A percentile compares a stretch with the other conserved stretches of the same genome.
These are phyloP conservation scores for Quercus tomentella DNA, from an alignment of 331 rosid genomes.

Conservation along the genomic window DNA sequence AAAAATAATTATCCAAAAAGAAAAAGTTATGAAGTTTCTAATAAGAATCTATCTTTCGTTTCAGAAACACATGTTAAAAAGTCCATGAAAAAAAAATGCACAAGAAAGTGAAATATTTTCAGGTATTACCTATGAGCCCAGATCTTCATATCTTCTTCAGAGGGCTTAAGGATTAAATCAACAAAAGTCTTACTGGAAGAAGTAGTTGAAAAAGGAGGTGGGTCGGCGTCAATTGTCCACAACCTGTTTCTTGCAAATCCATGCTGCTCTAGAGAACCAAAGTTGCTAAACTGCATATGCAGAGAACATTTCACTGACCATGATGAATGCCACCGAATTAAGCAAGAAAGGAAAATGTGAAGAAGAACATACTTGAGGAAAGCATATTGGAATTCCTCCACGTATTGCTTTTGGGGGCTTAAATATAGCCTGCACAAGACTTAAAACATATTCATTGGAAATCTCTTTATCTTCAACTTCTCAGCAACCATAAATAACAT, in stretches of 20 bases:
- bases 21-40: neutral
- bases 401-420: conserved; percentile 90
- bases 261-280: conserved; percentile 71
- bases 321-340: conserved; percentile 19
- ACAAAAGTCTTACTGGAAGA: conserved; percentile 49
- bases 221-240: conserved; percentile 58
- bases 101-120: neutral
- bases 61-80: neutral
- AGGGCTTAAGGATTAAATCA: conserved; percentile 79
- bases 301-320: conserved; percentile 25
- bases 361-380: conserved; percentile 84
- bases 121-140: conserved; percentile 70
- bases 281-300: conserved; percentile 58
- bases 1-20: neutral
- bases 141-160: conserved; percentile 69
- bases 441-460: neutral
- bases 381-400: conserved; percentile 97
- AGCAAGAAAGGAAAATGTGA: conserved; percentile 16
- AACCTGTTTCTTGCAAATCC: conserved; percentile 82
- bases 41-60: neutral
- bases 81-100: too few species aligned
- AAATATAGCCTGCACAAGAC: conserved; percentile 68
- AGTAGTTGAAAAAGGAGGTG: conserved; percentile 69
- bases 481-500: too few species aligned
- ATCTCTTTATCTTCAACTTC: too few species aligned